These are phyloP conservation scores for Candida sanyaensis DNA, from an alignment of 1,139 yeast species.

Conservation along the genomic window DNA sequence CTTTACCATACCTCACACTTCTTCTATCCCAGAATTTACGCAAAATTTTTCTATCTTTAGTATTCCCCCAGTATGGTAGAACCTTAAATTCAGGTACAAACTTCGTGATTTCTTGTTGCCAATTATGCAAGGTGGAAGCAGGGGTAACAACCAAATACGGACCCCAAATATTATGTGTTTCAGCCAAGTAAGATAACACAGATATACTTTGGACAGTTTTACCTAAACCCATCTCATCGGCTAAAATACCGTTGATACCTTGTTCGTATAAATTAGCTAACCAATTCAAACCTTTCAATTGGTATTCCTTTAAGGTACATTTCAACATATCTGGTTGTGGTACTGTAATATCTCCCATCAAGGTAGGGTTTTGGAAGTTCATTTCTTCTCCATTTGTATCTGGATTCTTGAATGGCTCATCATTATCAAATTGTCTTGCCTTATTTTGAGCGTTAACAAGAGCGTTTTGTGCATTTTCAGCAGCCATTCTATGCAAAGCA, in stretches of 20 bases:
- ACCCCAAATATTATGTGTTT: slow-evolving; percentile 97
- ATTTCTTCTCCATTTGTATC: slow-evolving; percentile 69
- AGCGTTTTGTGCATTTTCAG: slow-evolving; percentile 91
- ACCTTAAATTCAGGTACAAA: slow-evolving; percentile 96
- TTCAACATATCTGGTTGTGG: slow-evolving; percentile 87
- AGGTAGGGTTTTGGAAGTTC: slow-evolving; percentile 96
- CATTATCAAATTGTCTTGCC: slow-evolving; percentile 65
- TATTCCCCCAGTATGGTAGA: slow-evolving; percentile 97
- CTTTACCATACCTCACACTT: slow-evolving; percentile 80
- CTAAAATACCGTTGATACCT: slow-evolving; percentile 96
- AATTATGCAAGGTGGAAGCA: slow-evolving; percentile 94
- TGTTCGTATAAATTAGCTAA: slow-evolving; percentile 94
- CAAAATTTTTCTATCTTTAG: slow-evolving; percentile 88
- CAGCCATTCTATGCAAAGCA: slow-evolving; percentile 76
- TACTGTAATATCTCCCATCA: slow-evolving; percentile 81
- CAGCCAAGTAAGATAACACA: slow-evolving; percentile 93
- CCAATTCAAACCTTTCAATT: slow-evolving; percentile 96
- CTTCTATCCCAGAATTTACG: slow-evolving; percentile 98
- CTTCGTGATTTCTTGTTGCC: slow-evolving; percentile 96
- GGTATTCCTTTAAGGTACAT: slow-evolving; percentile 94
- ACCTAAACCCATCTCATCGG: slow-evolving; percentile 99
- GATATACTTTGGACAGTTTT: slow-evolving; percentile 97
- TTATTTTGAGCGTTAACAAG: slow-evolving; percentile 73
- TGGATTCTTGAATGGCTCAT: slow-evolving; percentile 44
- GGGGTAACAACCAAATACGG: slow-evolving; percentile 97